Conservation (phyloP, 768 basidiomycete species). For the Phallus indusiatus region DNA sequence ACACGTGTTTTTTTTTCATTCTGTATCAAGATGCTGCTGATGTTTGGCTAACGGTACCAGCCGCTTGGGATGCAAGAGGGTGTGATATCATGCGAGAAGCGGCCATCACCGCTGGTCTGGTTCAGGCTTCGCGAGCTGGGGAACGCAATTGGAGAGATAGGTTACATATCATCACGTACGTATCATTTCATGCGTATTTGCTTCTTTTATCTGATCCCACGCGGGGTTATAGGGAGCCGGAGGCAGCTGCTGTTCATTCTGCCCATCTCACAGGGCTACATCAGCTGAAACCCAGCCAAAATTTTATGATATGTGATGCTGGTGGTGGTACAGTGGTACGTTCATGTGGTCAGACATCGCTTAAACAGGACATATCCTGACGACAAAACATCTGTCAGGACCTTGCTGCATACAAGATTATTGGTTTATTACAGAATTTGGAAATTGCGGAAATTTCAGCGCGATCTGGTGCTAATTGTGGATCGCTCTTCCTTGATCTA, state of each 20-base stretch:
- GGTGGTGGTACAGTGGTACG: slow-evolving; percentile 71
- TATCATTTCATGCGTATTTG: not conserved
- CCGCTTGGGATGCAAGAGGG: slow-evolving; percentile 83
- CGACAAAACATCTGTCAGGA: slow-evolving; percentile 20
- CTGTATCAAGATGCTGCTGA: slow-evolving; percentile 58
- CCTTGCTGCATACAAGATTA: slow-evolving; percentile 48
- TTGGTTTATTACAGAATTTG: slow-evolving; percentile 69
- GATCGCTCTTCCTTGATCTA: slow-evolving; percentile 79
- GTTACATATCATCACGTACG: slow-evolving; percentile 68
- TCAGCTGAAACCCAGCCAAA: slow-evolving; percentile 69
- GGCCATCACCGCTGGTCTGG: slow-evolving; percentile 72
- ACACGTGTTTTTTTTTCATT: not conserved
- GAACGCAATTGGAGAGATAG: slow-evolving; percentile 75
- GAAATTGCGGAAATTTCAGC: slow-evolving; percentile 90
- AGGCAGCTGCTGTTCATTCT: slow-evolving; percentile 89
- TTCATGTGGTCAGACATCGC: slow-evolving; percentile 10
- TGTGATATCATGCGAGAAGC: slow-evolving; percentile 82
- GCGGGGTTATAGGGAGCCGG: slow-evolving; percentile 41
- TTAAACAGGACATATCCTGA: slow-evolving; percentile 4
- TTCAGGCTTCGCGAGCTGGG: slow-evolving; percentile 58
- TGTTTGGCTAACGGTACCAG: slow-evolving; percentile 81
- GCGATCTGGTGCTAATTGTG: slow-evolving; percentile 79
- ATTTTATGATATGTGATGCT: slow-evolving; percentile 88
- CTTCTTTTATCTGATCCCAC: not conserved
- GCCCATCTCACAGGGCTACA: slow-evolving; percentile 74